Evolutionary conservation across 2,329 filamentous ascomycete genomes (phyloP).

Genomic region (Chaetothyriales sp.): DNA sequence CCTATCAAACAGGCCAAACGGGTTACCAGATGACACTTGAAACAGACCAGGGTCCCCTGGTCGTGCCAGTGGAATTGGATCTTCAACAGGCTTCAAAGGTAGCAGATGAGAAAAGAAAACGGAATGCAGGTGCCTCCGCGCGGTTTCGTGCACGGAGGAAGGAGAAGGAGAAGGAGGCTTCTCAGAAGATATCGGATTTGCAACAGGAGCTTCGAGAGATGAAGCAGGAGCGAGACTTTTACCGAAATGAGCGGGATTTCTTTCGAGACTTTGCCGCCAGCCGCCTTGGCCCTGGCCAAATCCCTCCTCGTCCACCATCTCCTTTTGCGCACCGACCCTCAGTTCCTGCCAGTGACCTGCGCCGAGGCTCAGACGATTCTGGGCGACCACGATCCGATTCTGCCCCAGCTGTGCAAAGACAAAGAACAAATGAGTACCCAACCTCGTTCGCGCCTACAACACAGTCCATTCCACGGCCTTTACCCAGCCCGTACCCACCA

Average conservation of each 20-base stretch:
- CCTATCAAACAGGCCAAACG: slow-evolving; percentile 11
- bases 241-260: slow-evolving; percentile 56
- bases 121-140: slow-evolving; percentile 74
- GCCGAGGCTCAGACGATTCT: slow-evolving; percentile 1
- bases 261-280: slow-evolving; percentile 51
- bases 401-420: slow-evolving; percentile 10
- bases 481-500: neutral
- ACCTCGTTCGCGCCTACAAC: slow-evolving; percentile 6
- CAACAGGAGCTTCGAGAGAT: slow-evolving; percentile 55
- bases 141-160: slow-evolving; percentile 69
- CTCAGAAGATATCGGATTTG: slow-evolving; percentile 51
- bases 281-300: slow-evolving; percentile 12
- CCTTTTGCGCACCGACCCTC: slow-evolving; percentile 2
- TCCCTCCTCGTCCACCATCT: slow-evolving; percentile 16
- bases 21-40: slow-evolving; percentile 22
- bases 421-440: slow-evolving; percentile 15
- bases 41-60: slow-evolving; percentile 22
- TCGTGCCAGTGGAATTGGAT: slow-evolving; percentile 37
- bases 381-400: slow-evolving; percentile 3
- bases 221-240: slow-evolving; percentile 55
- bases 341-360: slow-evolving; percentile 1
- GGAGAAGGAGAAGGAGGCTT: slow-evolving; percentile 62
- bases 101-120: slow-evolving; percentile 69
- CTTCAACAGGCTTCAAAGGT: slow-evolving; percentile 67
- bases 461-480: slow-evolving; percentile 1